These are phyloP conservation scores for Trypanosoma congolense DNA, from an alignment of 208 protist species.

Conservation along the genomic window DNA sequence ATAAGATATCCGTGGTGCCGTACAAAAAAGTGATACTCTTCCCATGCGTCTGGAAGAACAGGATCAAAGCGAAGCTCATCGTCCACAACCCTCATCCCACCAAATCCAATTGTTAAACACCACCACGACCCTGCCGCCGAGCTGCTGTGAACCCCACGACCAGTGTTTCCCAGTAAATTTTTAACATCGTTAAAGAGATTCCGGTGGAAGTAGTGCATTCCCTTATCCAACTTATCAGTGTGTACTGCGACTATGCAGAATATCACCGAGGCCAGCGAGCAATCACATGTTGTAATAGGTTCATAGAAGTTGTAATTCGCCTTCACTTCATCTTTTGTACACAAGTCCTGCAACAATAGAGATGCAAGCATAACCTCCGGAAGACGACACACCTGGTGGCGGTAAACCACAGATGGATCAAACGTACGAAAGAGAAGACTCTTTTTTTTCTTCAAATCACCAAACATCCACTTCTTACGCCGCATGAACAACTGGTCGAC, in stretches of 20 bases:
- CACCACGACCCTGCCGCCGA: slow-evolving; percentile 80
- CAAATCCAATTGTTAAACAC: slow-evolving; percentile 73
- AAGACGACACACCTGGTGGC: slow-evolving; percentile 77
- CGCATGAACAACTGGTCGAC: slow-evolving; percentile 84
- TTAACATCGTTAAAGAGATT: slow-evolving; percentile 70
- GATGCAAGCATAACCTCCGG: slow-evolving; percentile 83
- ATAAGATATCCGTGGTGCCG: slow-evolving; percentile 77
- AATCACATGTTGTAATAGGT: slow-evolving; percentile 76
- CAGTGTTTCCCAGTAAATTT: slow-evolving; percentile 68
- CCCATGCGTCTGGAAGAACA: slow-evolving; percentile 57
- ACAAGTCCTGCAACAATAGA: slow-evolving; percentile 65
- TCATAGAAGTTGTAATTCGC: slow-evolving; percentile 87
- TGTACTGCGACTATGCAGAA: slow-evolving; percentile 71
- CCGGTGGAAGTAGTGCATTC: slow-evolving; percentile 44
- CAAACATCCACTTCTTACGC: slow-evolving; percentile 79
- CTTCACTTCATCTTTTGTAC: slow-evolving; percentile 72
- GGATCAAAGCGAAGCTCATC: slow-evolving; percentile 83
- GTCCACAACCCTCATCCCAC: slow-evolving; percentile 69
- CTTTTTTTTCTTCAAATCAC: slow-evolving; percentile 35
- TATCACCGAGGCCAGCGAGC: slow-evolving; percentile 62
- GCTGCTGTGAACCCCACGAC: slow-evolving; percentile 67
- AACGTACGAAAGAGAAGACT: slow-evolving; percentile 53
- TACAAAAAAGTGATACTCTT: slow-evolving; percentile 71
- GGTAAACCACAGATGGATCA: slow-evolving; percentile 81
- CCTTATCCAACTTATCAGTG: slow-evolving; percentile 55